These are phyloP conservation scores for Chamaecrista fasciculata DNA, from an alignment of 306 rosid species.

Conservation along the genomic window DNA sequence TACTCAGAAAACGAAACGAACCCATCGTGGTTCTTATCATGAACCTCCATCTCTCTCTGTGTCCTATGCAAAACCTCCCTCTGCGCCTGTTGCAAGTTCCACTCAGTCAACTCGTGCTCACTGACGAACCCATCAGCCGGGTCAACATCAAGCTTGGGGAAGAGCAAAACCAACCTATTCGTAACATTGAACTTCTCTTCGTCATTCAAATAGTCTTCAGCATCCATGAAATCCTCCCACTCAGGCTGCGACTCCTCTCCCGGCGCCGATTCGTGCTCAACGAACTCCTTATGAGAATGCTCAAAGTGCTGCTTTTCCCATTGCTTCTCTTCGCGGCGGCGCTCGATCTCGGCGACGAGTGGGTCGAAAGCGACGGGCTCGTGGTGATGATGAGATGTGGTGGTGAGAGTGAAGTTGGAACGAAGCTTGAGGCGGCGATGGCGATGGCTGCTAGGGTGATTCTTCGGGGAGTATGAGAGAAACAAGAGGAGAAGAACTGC, in stretches of 20 bases:
- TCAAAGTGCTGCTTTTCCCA: conserved; percentile 81
- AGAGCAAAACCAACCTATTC: conserved; percentile 52
- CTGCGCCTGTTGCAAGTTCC: conserved; percentile 78
- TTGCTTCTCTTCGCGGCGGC: conserved; percentile 80
- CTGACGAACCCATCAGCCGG: conserved; percentile 65
- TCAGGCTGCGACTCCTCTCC: conserved; percentile 89
- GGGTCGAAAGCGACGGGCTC: conserved; percentile 77
- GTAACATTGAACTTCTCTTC: conserved; percentile 88
- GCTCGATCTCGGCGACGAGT: conserved; percentile 80
- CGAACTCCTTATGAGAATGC: conserved; percentile 48
- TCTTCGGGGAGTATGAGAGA: conserved; percentile 60
- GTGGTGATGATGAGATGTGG: conserved; percentile 40
- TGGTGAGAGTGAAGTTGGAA: conserved; percentile 66
- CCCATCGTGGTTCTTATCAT: conserved; percentile 85
- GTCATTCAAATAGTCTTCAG: conserved; percentile 85
- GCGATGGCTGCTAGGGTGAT: conserved; percentile 44
- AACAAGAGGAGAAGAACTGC: conserved; percentile 59
- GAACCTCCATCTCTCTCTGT: conserved; percentile 81
- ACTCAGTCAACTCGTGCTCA: conserved; percentile 69
- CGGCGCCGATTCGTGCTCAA: conserved; percentile 49
- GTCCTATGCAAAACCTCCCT: conserved; percentile 77
- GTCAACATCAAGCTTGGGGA: conserved; percentile 82
- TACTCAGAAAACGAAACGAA: conserved; percentile 83
- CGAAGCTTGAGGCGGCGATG: conserved; percentile 95
- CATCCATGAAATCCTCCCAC: conserved; percentile 91